Percentiles rank a stretch among this genome's conserved stretches.
These are phyloP conservation scores for Brasenia schreberi DNA, from an alignment of 164 flowering plant species.

Conservation along the genomic window DNA sequence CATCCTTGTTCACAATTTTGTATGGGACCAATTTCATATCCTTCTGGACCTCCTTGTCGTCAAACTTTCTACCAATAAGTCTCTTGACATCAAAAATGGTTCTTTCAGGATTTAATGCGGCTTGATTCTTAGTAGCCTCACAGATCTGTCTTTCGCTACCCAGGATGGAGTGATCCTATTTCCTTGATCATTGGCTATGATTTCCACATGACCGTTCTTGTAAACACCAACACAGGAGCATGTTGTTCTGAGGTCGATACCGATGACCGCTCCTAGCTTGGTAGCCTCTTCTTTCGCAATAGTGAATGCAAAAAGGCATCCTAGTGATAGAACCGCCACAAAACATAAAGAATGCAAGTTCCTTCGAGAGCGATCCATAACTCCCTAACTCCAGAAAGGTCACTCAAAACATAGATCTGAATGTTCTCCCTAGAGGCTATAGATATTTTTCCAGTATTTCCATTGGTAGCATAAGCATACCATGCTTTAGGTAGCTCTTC, in stretches of 20 bases:
- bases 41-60: too few species aligned
- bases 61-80: too few species aligned
- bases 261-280: constrained; percentile 79
- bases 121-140: constrained; percentile 89
- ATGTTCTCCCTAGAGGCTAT: constrained; percentile 29
- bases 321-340: too few species aligned
- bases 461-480: not conserved
- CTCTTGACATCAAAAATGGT: constrained; percentile 77
- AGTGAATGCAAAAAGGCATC: constrained; percentile 36
- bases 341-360: too few species aligned
- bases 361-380: too few species aligned
- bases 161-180: constrained; percentile 86
- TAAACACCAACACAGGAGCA: constrained; percentile 91
- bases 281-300: constrained; percentile 59
- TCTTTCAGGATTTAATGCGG: constrained; percentile 61
- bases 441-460: constrained; percentile 9
- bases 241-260: constrained; percentile 87
- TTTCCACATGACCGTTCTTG: constrained; percentile 77
- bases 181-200: constrained; percentile 88
- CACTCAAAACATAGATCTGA: too few species aligned
- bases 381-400: too few species aligned
- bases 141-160: constrained; percentile 86
- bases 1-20: too few species aligned
- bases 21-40: too few species aligned
- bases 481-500: not conserved